Conservation (phyloP, 2,329 filamentous ascomycete species). For the Aureobasidium sp. region DNA sequence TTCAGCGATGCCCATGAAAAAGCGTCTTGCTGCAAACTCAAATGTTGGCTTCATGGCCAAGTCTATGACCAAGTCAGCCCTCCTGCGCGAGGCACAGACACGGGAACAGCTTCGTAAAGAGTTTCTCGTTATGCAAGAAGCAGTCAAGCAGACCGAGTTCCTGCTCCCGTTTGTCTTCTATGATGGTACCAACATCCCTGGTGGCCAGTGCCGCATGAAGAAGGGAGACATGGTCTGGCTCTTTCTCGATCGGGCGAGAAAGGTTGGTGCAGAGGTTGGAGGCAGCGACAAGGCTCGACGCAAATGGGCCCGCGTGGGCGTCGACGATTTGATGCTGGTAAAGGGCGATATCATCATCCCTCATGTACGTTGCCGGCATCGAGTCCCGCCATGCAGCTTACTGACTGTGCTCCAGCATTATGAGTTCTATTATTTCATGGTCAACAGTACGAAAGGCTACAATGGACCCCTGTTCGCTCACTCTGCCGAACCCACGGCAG, state of each 20-base stretch:
- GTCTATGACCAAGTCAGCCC: conserved; percentile 64
- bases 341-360: conserved; percentile 86
- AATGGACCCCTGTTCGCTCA: conserved; percentile 74
- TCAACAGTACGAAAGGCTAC: conserved; percentile 75
- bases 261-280: conserved; percentile 78
- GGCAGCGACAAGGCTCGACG: conserved; percentile 58
- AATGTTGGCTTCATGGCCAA: conserved; percentile 62
- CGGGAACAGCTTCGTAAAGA: conserved; percentile 69
- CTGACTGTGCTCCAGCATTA: conserved; percentile 61
- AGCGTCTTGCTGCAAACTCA: conserved; percentile 54
- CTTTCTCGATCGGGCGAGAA: conserved; percentile 84
- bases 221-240: conserved; percentile 93
- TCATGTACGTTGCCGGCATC: conserved; percentile 58
- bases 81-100: conserved; percentile 72
- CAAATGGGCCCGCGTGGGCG: conserved; percentile 87
- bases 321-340: conserved; percentile 93
- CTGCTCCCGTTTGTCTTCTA: conserved; percentile 94
- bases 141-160: conserved; percentile 82
- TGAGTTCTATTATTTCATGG: conserved; percentile 93
- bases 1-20: conserved; percentile 37
- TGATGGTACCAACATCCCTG: conserved; percentile 83
- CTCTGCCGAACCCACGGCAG: conserved; percentile 42
- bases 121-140: conserved; percentile 75
- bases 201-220: conserved; percentile 75
- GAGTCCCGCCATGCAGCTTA: conserved; percentile 1